Conservation (phyloP, 768 basidiomycete species). For the Mycena rosella region DNA sequence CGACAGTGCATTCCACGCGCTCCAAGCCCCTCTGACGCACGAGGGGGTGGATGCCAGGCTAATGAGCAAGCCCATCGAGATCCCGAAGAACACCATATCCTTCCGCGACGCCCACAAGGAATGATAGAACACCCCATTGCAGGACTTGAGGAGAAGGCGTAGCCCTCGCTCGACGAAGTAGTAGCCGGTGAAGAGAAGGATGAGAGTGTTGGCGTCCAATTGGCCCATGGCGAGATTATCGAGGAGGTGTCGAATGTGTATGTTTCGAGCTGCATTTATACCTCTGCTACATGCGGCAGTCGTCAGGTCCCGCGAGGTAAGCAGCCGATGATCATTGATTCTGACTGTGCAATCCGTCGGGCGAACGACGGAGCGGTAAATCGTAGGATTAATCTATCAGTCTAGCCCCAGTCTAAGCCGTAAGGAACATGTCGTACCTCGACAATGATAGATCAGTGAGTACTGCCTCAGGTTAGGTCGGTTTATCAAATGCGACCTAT, state of each 20-base stretch:
- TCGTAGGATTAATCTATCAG: constrained; percentile 19
- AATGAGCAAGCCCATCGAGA: constrained; percentile 39
- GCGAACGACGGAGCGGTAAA: constrained; percentile 6
- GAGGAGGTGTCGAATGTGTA: neutral
- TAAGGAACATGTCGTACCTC: constrained; percentile 7
- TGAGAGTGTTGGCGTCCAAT: constrained; percentile 32
- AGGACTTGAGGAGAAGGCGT: constrained; percentile 14
- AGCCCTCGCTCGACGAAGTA: constrained; percentile 38
- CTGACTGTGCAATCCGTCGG: neutral
- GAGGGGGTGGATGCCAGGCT: constrained; percentile 36
- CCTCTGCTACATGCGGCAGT: constrained; percentile 13
- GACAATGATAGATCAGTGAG: neutral
- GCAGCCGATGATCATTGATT: constrained; percentile 26
- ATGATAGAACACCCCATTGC: constrained; percentile 18
- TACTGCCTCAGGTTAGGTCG: neutral
- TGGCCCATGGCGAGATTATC: constrained; percentile 24
- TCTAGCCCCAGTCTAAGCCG: constrained; percentile 1
- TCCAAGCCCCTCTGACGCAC: constrained; percentile 33
- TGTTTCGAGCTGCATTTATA: constrained; percentile 27
- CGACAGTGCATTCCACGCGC: constrained; percentile 16
- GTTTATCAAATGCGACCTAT: neutral
- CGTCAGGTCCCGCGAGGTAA: constrained; percentile 15
- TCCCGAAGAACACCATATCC: constrained; percentile 38
- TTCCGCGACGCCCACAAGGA: constrained; percentile 35
- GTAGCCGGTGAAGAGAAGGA: constrained; percentile 36